Evolutionary conservation across 768 basidiomycete species (phyloP).

Genomic region (Suillus placidus): DNA sequence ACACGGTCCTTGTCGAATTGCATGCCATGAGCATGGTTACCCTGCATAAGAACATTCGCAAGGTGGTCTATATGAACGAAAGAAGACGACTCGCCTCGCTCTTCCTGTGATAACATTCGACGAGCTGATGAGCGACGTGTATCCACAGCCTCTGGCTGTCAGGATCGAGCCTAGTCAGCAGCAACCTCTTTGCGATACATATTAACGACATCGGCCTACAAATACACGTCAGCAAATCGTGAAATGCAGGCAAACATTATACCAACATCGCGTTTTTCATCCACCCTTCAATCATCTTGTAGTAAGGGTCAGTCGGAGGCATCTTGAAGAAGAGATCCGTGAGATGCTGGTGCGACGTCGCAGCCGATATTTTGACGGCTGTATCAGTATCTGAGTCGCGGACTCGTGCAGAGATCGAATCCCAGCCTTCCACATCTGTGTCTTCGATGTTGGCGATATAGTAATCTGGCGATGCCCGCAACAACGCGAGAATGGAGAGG

Average conservation of each 20-base stretch:
- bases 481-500: conserved; percentile 68
- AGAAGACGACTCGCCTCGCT: conserved; percentile 43
- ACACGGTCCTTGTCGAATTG: conserved; percentile 56
- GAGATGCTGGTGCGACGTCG: conserved; percentile 50
- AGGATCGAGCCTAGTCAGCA: conserved; percentile 59
- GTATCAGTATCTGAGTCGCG: conserved; percentile 68
- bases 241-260: not conserved
- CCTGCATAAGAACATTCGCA: conserved; percentile 31
- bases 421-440: conserved; percentile 36
- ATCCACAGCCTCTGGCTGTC: conserved; percentile 73
- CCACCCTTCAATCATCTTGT: conserved; percentile 42
- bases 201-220: conserved; percentile 34
- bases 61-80: not conserved
- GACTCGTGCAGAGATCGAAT: conserved; percentile 48
- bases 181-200: conserved; percentile 57
- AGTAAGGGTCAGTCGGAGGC: conserved; percentile 41
- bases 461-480: conserved; percentile 60
- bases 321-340: conserved; percentile 48
- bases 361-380: conserved; percentile 63
- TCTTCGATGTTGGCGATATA: conserved; percentile 49
- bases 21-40: conserved; percentile 48
- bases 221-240: conserved; percentile 4
- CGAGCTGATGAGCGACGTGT: conserved; percentile 57
- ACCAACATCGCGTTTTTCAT: conserved; percentile 53
- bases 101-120: conserved; percentile 56